Conservation (phyloP, 164 flowering plant species). For the Liquidambar formosana region DNA sequence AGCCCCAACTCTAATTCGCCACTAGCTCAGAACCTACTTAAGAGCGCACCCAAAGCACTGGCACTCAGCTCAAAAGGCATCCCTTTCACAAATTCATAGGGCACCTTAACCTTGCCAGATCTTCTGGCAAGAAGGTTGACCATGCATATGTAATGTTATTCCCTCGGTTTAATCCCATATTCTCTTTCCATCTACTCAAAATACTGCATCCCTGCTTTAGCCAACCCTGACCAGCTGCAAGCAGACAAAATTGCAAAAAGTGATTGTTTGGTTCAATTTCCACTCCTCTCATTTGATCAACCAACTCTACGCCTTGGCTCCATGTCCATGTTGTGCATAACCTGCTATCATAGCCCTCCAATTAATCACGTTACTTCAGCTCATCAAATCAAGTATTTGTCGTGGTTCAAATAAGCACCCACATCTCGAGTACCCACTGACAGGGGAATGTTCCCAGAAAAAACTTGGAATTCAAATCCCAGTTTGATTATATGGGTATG, state of each 20-base stretch:
- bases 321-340: background rate
- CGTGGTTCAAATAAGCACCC: background rate
- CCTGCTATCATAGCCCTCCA: background rate
- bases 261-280: background rate
- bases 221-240: background rate
- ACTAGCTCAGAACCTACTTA: background rate
- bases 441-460: background rate
- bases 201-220: background rate
- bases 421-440: background rate
- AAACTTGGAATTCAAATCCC: background rate
- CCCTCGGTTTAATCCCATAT: no score
- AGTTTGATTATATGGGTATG: background rate
- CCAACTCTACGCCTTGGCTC: background rate
- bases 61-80: slow-evolving; percentile 1
- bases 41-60: background rate
- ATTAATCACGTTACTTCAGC: background rate
- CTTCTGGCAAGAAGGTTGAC: background rate
- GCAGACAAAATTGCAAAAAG: background rate
- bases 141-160: slow-evolving; percentile 5
- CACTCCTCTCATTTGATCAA: background rate
- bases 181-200: no score
- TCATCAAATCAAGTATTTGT: background rate
- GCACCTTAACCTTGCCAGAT: background rate
- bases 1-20: background rate
- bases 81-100: background rate